Percentiles rank a stretch among this genome's conserved stretches.
These are phyloP conservation scores for Acanthochlamys bracteata DNA, from an alignment of 106 monocot genomes.

Conservation along the genomic window DNA sequence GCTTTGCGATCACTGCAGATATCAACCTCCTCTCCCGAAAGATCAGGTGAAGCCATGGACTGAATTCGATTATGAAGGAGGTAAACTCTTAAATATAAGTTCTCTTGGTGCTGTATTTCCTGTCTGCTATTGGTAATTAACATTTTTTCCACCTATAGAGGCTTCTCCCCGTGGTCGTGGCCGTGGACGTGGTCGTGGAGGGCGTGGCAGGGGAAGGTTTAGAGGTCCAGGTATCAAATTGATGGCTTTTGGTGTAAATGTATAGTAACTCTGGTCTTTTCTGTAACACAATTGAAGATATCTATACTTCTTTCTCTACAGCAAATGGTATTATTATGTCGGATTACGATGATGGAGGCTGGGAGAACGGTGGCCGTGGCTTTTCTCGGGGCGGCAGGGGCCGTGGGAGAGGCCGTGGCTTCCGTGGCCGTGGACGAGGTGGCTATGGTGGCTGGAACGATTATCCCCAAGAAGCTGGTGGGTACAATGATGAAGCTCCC, in stretches of 20 bases:
- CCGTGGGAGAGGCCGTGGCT: conserved; percentile 46
- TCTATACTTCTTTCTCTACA: conserved; percentile 1
- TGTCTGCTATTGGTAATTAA: neutral
- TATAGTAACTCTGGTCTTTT: neutral
- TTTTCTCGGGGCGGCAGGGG: conserved; percentile 37
- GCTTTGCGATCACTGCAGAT: conserved; percentile 23
- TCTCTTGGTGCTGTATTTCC: neutral
- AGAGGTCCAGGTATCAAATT: conserved; percentile 26
- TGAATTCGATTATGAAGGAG: conserved; percentile 63
- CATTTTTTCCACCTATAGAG: conserved; percentile 19
- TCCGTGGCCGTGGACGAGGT: conserved; percentile 47
- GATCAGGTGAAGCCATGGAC: conserved; percentile 61
- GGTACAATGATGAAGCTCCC: conserved; percentile 33
- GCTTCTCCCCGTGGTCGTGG: conserved; percentile 36
- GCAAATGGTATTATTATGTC: conserved; percentile 22
- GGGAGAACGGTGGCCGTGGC: conserved; percentile 42
- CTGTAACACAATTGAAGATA: neutral
- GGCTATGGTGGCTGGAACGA: conserved; percentile 35
- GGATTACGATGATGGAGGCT: conserved; percentile 42
- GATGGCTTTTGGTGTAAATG: neutral
- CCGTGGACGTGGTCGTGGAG: conserved; percentile 64
- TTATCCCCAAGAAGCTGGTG: conserved; percentile 41
- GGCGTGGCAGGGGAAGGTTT: conserved; percentile 49
- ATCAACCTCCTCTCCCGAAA: conserved; percentile 61
- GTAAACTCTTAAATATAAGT: conserved; percentile 12